Evolutionary conservation across 805 yeast species (phyloP).

Genomic region (Cyberlindnera americana): DNA sequence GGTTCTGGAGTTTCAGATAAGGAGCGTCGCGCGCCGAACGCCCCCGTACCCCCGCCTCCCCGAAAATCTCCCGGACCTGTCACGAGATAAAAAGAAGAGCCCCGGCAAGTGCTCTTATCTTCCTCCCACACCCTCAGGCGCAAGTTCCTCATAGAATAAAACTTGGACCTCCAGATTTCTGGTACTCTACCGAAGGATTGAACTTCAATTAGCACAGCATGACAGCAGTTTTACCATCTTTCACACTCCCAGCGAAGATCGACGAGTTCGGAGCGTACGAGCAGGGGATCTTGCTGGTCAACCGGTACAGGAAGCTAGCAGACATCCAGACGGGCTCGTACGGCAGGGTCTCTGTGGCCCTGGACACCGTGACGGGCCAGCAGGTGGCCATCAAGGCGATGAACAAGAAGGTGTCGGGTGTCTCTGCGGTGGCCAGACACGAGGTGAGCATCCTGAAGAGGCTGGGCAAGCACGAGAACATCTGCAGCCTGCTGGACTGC

Average conservation of each 20-base stretch:
- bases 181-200: no score
- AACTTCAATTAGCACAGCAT: no score
- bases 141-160: no score
- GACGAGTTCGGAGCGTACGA: conserved; percentile 42
- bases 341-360: conserved; percentile 56
- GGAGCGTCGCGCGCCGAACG: no score
- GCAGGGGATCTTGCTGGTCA: conserved; percentile 33
- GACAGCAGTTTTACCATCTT: no score
- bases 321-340: conserved; percentile 47
- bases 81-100: no score
- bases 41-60: no score
- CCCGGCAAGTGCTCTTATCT: no score
- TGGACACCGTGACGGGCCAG: conserved; percentile 31
- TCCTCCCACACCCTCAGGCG: no score
- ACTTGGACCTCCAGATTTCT: no score
- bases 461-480: conserved; percentile 39
- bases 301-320: conserved; percentile 40
- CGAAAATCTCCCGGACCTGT: no score
- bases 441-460: conserved; percentile 42
- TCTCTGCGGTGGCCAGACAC: conserved; percentile 46
- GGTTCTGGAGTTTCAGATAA: no score
- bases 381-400: conserved; percentile 56
- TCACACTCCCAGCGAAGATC: conserved; percentile 25
- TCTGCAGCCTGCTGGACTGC: conserved; percentile 55
- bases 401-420: conserved; percentile 40